Base-by-base conservation (phyloP, 2,329 filamentous ascomycete genomes). In the Cyphellophora europaea region DNA sequence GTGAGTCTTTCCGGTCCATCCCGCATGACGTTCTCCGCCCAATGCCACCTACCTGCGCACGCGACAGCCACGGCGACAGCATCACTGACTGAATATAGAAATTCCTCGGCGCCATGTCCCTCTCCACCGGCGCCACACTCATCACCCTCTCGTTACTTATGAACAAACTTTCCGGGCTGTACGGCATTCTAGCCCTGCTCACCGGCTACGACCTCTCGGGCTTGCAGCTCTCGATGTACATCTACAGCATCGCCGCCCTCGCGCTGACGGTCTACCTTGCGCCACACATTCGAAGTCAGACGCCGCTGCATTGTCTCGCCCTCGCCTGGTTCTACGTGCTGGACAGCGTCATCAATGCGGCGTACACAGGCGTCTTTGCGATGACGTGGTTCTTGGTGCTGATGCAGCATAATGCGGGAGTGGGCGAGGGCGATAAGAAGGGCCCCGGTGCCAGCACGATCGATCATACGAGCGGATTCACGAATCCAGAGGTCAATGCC, bases 81-180 rank as follows among this genome's bases (percentile, higher is more conserved):
- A 18, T 16, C 10, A 21, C 27, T 34, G 27, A 27, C 29, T 11
- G 27, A 25, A 49, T 33, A 33, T 56, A 94, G 87, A 80, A 77
- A 30, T 89, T 94, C 57, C 74, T 94, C 47, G 85, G 84, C 55
- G 67, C 87, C 53, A 81, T 94, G 67, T 84, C 82, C 54, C 77
- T 95, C 36, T 82, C 85, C 51, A 89, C 84, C 19, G 88, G 85
- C 48, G 80, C 84, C 30, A 85, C 91, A 49, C 72, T 95, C 52
- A 86, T 94, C 51, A 79, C 82, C 4, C 70, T 91, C 42, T 78
- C 82, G 8, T 74, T 93, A 45, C 71, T 93, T 36, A 79, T 95
- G 64, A 95, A 95, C 71, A 94, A 94, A 61, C 75, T 88, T 48
- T 89, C 85, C 32, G 88, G 87, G 38, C 69, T 94, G 48, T 95